Evolutionary conservation across 805 yeast genomes (phyloP).

Genomic region (Starmerella davenportii): DNA sequence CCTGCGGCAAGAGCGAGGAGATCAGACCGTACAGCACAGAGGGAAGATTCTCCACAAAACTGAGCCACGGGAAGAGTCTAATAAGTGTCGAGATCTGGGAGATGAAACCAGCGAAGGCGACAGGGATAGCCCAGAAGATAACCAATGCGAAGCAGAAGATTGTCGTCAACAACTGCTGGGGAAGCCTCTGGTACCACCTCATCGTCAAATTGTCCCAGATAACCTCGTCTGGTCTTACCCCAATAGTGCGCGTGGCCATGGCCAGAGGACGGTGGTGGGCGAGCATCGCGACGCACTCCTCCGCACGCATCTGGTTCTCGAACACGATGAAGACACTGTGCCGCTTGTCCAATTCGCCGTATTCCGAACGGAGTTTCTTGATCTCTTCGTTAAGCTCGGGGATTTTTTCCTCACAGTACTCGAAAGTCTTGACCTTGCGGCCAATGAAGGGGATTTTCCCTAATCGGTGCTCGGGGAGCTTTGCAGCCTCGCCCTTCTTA

Average conservation of each 20-base stretch:
- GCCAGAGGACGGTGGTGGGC: constrained; percentile 30
- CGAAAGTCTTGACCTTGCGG: constrained; percentile 68
- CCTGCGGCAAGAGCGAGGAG: constrained; percentile 73
- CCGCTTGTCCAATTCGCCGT: constrained; percentile 43
- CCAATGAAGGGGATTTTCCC: constrained; percentile 38
- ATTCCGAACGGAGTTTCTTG: constrained; percentile 35
- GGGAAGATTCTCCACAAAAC: constrained; percentile 64
- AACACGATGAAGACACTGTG: constrained; percentile 73
- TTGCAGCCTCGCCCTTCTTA: constrained; percentile 53
- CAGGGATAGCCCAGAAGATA: constrained; percentile 91
- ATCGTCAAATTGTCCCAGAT: constrained; percentile 63
- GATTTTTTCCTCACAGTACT: constrained; percentile 48
- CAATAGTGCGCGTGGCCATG: constrained; percentile 34
- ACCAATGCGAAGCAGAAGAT: constrained; percentile 43
- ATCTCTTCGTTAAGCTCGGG: constrained; percentile 56
- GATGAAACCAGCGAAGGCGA: constrained; percentile 88
- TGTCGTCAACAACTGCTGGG: constrained; percentile 43
- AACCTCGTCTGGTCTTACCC: constrained; percentile 63
- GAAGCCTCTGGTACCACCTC: constrained; percentile 36
- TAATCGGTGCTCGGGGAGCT: constrained; percentile 63
- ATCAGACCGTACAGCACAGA: constrained; percentile 53
- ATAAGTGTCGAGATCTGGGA: constrained; percentile 57
- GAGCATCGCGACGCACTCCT: constrained; percentile 66
- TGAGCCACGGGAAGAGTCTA: constrained; percentile 36
- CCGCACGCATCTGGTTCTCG: constrained; percentile 70